Percentiles rank a stretch among this genome's conserved stretches.
Evolutionary conservation across 768 basidiomycete species (phyloP).

Genomic region (Panellus pusillus): DNA sequence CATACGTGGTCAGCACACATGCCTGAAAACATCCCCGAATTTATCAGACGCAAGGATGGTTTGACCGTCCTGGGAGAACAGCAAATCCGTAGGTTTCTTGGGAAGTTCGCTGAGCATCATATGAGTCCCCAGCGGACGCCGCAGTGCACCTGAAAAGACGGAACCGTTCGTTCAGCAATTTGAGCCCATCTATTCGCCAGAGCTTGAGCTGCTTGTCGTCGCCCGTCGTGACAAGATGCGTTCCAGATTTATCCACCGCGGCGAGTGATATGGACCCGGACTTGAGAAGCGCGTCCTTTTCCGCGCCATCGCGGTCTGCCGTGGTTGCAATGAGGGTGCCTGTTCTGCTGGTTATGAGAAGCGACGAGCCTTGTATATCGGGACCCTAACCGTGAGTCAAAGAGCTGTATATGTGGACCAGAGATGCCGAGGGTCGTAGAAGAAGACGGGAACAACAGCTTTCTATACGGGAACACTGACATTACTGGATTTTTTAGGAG

Average conservation of each 20-base stretch:
- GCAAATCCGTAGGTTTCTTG: constrained; percentile 76
- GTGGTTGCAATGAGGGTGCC: constrained; percentile 53
- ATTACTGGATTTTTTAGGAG: constrained; percentile 22
- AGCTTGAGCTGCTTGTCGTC: constrained; percentile 85
- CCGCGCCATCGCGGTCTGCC: constrained; percentile 28
- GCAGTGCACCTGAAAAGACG: constrained; percentile 14
- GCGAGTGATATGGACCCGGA: constrained; percentile 62
- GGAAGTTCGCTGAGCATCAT: constrained; percentile 62
- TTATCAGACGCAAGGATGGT: constrained; percentile 88
- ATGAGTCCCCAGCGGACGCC: background rate
- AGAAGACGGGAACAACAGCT: constrained; percentile 38
- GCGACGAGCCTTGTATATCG: background rate
- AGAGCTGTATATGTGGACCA: constrained; percentile 63
- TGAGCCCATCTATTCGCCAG: constrained; percentile 62
- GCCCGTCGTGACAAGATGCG: constrained; percentile 59
- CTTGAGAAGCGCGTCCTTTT: constrained; percentile 36
- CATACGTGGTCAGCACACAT: constrained; percentile 8
- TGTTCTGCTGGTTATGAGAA: constrained; percentile 38
- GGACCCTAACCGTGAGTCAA: constrained; percentile 52
- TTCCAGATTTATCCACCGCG: constrained; percentile 44
- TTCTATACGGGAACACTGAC: constrained; percentile 50
- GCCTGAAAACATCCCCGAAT: constrained; percentile 93
- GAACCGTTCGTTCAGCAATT: constrained; percentile 63
- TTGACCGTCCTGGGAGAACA: constrained; percentile 58
- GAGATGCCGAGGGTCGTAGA: constrained; percentile 44